These are phyloP conservation scores for Mycogone perniciosa DNA, from an alignment of 2,329 filamentous ascomycete genomes.

Conservation along the genomic window DNA sequence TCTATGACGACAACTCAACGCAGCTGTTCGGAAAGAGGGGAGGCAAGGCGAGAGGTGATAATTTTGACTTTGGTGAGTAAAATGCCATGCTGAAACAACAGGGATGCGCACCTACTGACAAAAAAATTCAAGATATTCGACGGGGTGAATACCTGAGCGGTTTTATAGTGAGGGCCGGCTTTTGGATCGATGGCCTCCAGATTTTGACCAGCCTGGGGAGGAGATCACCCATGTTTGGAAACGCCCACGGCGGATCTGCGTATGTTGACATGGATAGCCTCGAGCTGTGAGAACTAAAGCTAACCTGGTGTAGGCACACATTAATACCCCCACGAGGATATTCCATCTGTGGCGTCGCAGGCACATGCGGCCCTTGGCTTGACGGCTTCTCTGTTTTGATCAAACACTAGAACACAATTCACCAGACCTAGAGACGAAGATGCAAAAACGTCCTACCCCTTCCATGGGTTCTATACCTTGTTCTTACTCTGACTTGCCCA, in stretches of 20 bases:
- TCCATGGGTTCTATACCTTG: too few species aligned
- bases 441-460: too few species aligned
- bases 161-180: slow-evolving; percentile 73
- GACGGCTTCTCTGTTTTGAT: slow-evolving; percentile 80
- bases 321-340: slow-evolving; percentile 87
- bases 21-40: slow-evolving; percentile 83
- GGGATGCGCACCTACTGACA: neutral
- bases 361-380: slow-evolving; percentile 73
- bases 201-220: slow-evolving; percentile 85
- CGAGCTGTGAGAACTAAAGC: slow-evolving; percentile 3
- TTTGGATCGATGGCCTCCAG: slow-evolving; percentile 83
- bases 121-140: slow-evolving; percentile 56
- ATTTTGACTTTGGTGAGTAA: slow-evolving; percentile 68
- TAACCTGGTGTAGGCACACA: slow-evolving; percentile 57
- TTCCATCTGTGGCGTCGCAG: slow-evolving; percentile 79
- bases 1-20: slow-evolving; percentile 78
- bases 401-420: slow-evolving; percentile 24
- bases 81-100: neutral
- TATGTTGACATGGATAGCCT: slow-evolving; percentile 44
- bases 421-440: neutral
- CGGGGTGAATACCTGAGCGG: slow-evolving; percentile 82
- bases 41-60: slow-evolving; percentile 61
- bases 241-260: slow-evolving; percentile 71
- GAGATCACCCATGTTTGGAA: slow-evolving; percentile 79
- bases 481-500: too few species aligned